Evolutionary conservation across 495 filamentous ascomycete genomes (phyloP), one percentile per base, ranked within the genome.

Genomic region (Thozetella sp.): DNA sequence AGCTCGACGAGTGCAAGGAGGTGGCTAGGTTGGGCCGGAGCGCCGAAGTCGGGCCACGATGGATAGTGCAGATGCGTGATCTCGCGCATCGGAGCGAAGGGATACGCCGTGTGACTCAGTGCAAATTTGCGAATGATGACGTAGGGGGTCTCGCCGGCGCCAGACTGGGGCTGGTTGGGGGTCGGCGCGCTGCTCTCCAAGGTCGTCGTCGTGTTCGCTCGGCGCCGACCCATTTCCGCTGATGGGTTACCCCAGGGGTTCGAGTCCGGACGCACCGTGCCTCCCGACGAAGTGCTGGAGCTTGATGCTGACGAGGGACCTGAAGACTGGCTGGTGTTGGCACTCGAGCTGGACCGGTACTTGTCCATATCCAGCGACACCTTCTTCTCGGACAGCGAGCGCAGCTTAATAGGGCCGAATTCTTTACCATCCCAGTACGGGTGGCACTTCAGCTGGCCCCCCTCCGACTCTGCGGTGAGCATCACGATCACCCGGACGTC

Each of bases 61-160:
- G 92, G 87, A 67, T 97, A 97, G 60, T 99, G 96, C 1, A 99
- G 81, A 59, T 99, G 95, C 0, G 93, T 97, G 66, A 99, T 91
- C 73, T 98, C 93, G 23, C 95, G 89, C 46, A 97, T 88, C 1
- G 91, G 91, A 48, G 85, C 82, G 67, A 96, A 99, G 0, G 95
- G 95, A 27, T 89, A 83, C 1, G 80, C 75, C 3, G 87, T 77
- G 67, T 98, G 91, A 25, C 86, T 86, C 37, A 99, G 77, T 1
- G 90, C 88, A 68, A 99, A 96, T 64, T 93, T 93, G 6, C 95
- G 88, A 43, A 97, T 86, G 25, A 92, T 87, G 55, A 96, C 90
- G 69, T 88, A 88, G 23, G 91, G 93, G 22, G 82, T 72, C 46
- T 93, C 90, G 30, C 64, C 24, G 1, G 60, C 53, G 13, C 24